phyloP scores from a whole-genome alignment of 2,329 filamentous ascomycete species.

The Xylaria sp. region DNA sequence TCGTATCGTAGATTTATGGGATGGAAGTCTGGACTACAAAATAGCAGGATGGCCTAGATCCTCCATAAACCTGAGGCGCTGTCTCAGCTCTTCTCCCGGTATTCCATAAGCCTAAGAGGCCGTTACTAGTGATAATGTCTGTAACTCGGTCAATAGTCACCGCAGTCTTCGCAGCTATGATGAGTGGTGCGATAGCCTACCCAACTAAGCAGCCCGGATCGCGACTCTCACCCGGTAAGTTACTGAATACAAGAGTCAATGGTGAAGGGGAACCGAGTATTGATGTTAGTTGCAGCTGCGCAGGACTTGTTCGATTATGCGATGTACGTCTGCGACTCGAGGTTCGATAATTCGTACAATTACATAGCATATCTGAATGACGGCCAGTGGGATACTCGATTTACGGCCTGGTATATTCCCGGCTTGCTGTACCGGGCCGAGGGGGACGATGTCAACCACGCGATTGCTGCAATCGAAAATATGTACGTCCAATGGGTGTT shows the following conservation, averaged over 20 bases:
- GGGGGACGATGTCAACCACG: conserved; percentile 40
- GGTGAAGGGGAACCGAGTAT: not conserved
- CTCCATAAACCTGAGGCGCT: too few species aligned
- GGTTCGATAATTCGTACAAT: conserved; percentile 47
- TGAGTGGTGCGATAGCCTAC: not conserved
- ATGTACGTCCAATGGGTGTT: conserved; percentile 31
- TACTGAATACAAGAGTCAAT: not conserved
- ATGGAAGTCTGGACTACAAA: not conserved
- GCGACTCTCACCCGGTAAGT: not conserved
- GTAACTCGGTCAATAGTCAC: not conserved
- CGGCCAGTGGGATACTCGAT: conserved; percentile 46
- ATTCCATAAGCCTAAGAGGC: not conserved
- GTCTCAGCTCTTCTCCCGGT: not conserved
- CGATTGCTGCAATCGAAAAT: conserved; percentile 40
- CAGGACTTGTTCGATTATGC: conserved; percentile 44
- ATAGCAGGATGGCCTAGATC: not conserved
- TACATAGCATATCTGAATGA: conserved; percentile 46
- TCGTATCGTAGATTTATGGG: not conserved
- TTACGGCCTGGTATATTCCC: conserved; percentile 47
- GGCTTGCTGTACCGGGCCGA: conserved; percentile 42
- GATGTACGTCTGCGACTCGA: conserved; percentile 42
- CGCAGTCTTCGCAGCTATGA: not conserved
- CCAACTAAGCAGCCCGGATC: not conserved
- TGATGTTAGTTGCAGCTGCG: conserved; percentile 32
- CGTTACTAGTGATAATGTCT: too few species aligned